Evolutionary conservation across 139 green algal genomes (phyloP).

Genomic region (Coelastrella sp.): DNA sequence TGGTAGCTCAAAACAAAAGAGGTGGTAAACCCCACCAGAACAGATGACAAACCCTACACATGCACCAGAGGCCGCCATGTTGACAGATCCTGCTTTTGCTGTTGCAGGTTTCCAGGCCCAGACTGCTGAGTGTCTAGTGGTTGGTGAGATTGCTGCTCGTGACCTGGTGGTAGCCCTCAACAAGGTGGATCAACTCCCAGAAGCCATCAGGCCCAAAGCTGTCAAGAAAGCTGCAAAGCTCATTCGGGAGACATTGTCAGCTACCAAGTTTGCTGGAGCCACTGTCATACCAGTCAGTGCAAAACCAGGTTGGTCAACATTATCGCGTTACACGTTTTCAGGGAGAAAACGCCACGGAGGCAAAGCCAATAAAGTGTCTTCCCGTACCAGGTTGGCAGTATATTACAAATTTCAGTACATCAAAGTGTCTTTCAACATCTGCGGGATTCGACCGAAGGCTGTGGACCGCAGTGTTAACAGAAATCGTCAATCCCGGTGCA

Average conservation of each 20-base stretch:
- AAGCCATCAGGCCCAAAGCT: too few species aligned
- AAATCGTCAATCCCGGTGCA: too few species aligned
- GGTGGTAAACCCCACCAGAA: too few species aligned
- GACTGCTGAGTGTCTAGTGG: conserved; percentile 93
- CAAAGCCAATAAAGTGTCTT: too few species aligned
- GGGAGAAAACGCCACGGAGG: background rate
- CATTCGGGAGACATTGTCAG: conserved; percentile 20
- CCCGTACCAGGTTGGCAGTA: background rate
- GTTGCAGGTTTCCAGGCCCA: conserved; percentile 87
- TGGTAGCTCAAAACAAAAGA: too few species aligned
- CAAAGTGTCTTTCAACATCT: too few species aligned
- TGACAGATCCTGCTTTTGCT: background rate
- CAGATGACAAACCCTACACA: background rate
- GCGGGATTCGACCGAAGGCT: too few species aligned
- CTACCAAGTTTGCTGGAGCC: conserved; percentile 49
- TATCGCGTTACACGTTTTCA: background rate
- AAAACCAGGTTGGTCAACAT: conserved; percentile 1
- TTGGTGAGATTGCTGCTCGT: conserved; percentile 91
- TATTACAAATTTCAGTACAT: too few species aligned
- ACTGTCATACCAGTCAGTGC: conserved; percentile 42
- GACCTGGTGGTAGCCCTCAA: conserved; percentile 93
- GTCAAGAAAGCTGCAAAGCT: conserved; percentile 99
- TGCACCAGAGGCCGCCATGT: background rate
- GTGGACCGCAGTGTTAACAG: too few species aligned
- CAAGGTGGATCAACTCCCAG: too few species aligned